Evolutionary conservation across 805 yeast species (phyloP), one percentile per base, ranked within the genome.

Genomic region (Candida maris): DNA sequence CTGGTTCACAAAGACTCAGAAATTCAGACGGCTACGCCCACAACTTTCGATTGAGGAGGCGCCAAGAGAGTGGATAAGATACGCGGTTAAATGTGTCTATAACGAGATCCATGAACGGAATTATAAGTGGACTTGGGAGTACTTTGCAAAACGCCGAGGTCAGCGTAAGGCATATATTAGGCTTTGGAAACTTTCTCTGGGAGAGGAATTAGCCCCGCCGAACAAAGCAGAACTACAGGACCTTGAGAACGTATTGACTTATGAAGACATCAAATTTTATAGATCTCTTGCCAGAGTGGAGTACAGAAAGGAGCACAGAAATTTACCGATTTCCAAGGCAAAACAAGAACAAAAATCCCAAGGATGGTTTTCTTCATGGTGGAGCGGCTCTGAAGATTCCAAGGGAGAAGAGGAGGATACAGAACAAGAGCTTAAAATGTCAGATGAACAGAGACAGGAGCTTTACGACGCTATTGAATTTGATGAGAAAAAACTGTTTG

Each of bases 391-490:
- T 6, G 19, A 27, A 20, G 22, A 39, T 10, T 27, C 39, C 16
- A 35, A 37, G 2, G 31, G 10, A 19, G 14, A 17, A 16, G 42
- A 39, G 27, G 32, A 57, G 3, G 33, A 42, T 3, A 19, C 52
- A 1, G 41, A 53, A 3, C 51, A 55, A 3, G 64, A 68, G 2
- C 56, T 79, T 19, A 65, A 68, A 5, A 73, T 93, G 57, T 77
- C 93, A 0, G 95, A 86, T 10, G 95, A 88, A 47, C 96, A 93
- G 53, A 72, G 85, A 44, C 73, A 86, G 53, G 98, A 94, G 41
- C 67, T 93, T 15, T 89, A 87, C 53, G 95, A 86, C 42, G 95
- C 97, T 0, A 89, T 93, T 45, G 99, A 89, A 44, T 89, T 81
- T 48, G 85, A 89, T 48, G 96, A 89, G 43, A 61, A 68, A 15